Evolutionary conservation across 495 filamentous ascomycete species (phyloP).

Genomic region (Penicillium cosmopolitanum): DNA sequence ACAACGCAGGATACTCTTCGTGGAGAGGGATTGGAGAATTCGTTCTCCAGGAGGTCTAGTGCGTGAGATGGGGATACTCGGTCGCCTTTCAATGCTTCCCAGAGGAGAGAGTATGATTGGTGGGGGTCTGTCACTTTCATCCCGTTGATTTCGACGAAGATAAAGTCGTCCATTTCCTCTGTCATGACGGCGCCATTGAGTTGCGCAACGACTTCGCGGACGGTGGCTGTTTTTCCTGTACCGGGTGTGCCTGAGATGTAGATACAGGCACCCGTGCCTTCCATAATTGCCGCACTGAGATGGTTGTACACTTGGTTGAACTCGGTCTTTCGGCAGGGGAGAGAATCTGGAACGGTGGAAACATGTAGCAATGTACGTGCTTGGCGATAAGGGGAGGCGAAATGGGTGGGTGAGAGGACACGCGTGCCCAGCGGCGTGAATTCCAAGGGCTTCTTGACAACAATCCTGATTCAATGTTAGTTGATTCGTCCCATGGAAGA

Average conservation of each 20-base stretch:
- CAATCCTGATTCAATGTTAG: conserved; percentile 47
- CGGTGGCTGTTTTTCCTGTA: conserved; percentile 98
- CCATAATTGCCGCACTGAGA: conserved; percentile 91
- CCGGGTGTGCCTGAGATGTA: conserved; percentile 99
- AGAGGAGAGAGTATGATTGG: conserved; percentile 92
- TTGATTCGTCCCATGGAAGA: background rate
- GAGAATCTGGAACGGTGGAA: conserved; percentile 81
- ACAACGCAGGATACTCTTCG: conserved; percentile 94
- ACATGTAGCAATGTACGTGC: conserved; percentile 91
- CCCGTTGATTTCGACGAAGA: conserved; percentile 99
- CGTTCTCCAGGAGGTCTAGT: conserved; percentile 83
- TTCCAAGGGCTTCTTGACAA: conserved; percentile 89
- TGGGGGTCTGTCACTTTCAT: conserved; percentile 99
- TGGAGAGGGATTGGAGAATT: conserved; percentile 89
- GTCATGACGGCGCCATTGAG: conserved; percentile 80
- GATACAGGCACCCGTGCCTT: conserved; percentile 91
- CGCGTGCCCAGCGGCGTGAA: conserved; percentile 94
- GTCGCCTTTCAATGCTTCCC: conserved; percentile 94
- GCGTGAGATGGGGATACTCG: conserved; percentile 91
- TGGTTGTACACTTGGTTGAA: conserved; percentile 91
- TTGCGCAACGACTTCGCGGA: conserved; percentile 90
- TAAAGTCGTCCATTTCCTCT: conserved; percentile 98
- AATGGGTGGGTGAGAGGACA: conserved; percentile 73
- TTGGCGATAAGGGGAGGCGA: conserved; percentile 86
- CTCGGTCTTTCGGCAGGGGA: conserved; percentile 91